These are phyloP conservation scores for Glycyrrhiza uralensis DNA, from an alignment of 306 rosid genomes.

Conservation along the genomic window DNA sequence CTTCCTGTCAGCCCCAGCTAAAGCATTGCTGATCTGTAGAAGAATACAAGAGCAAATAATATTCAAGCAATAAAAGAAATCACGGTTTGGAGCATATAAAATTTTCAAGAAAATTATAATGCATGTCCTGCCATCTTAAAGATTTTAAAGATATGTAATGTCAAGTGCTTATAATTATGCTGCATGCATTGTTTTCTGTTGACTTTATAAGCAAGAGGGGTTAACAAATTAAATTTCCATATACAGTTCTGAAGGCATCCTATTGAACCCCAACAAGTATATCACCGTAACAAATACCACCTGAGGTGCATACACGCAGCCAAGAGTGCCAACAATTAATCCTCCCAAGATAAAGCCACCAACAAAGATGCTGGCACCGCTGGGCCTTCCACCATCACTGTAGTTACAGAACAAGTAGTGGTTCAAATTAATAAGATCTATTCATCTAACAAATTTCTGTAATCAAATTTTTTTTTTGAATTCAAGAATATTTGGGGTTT, in stretches of 20 bases:
- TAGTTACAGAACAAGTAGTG: conserved; percentile 25
- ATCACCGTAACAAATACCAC: conserved; percentile 32
- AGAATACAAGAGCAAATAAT: conserved; percentile 7
- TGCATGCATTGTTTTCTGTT: conserved; percentile 4
- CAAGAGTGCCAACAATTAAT: conserved; percentile 83
- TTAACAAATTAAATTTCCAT: conserved; percentile 1
- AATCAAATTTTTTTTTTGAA: background rate
- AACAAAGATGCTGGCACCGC: conserved; percentile 73
- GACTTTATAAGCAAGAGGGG: background rate
- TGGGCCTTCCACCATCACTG: conserved; percentile 71
- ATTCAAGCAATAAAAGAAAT: conserved; percentile 16
- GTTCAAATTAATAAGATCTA: conserved; percentile 23
- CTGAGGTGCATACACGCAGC: conserved; percentile 98
- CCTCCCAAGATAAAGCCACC: conserved; percentile 98
- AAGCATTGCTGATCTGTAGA: conserved; percentile 82
- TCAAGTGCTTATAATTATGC: background rate
- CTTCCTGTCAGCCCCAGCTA: conserved; percentile 83
- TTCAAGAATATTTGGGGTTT: background rate
- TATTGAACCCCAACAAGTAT: conserved; percentile 14
- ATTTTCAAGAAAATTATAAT: background rate
- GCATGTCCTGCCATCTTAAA: background rate
- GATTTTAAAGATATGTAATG: background rate
- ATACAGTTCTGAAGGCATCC: background rate
- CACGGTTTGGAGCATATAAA: background rate
- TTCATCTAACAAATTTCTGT: background rate